Percentiles rank a stretch among this genome's conserved stretches.
phyloP scores from a whole-genome alignment of 257 asterid genomes.

The Paulownia fortunei region DNA sequence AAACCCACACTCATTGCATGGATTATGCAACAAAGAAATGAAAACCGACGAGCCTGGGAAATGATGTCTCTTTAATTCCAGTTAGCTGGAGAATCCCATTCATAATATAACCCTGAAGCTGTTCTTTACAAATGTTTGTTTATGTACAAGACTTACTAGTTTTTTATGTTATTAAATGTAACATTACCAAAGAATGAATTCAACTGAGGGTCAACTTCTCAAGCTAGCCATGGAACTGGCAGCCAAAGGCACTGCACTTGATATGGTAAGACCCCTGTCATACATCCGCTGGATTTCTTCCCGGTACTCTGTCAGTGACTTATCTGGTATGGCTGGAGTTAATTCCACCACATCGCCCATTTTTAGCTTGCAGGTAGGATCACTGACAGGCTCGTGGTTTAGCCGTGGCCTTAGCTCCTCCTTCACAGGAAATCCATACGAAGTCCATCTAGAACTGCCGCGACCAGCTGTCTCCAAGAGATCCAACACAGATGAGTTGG shows the following conservation, averaged over 20 bases:
- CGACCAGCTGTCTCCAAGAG: conserved; percentile 69
- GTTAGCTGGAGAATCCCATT: neutral
- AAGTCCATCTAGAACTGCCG: conserved; percentile 65
- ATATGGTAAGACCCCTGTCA: conserved; percentile 50
- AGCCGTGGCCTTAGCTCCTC: conserved; percentile 88
- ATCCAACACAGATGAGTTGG: conserved; percentile 78
- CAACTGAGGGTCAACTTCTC: conserved; percentile 55
- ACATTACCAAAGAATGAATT: conserved; percentile 37
- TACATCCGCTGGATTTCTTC: conserved; percentile 98
- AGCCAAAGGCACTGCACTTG: conserved; percentile 38
- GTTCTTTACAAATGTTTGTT: conserved; percentile 50
- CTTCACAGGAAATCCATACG: conserved; percentile 69
- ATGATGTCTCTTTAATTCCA: neutral
- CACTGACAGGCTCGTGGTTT: conserved; percentile 69
- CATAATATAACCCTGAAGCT: conserved; percentile 25
- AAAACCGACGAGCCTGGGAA: too few species aligned
- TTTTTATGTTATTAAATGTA: neutral
- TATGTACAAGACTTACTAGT: conserved; percentile 56
- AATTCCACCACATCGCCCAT: conserved; percentile 97
- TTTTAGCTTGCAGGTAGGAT: conserved; percentile 73
- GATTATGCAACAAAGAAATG: too few species aligned
- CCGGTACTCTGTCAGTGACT: conserved; percentile 74
- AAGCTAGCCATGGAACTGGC: conserved; percentile 50
- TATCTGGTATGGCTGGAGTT: conserved; percentile 86
- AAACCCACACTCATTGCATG: too few species aligned